phyloP scores from a whole-genome alignment of 169 alveolate species.

The Babesia bovis region DNA sequence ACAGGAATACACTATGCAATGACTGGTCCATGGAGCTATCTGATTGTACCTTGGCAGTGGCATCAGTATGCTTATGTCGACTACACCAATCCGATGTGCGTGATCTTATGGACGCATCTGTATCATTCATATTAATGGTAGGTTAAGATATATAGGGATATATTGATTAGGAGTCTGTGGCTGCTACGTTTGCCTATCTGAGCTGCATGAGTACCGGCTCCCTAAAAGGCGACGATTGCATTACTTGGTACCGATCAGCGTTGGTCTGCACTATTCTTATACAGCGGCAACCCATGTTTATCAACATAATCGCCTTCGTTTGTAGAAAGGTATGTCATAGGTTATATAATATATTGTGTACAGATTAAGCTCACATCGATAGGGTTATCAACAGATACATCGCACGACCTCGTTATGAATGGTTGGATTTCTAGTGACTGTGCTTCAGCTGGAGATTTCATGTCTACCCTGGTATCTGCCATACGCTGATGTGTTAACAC shows the following conservation, averaged over 20 bases:
- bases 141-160: background rate
- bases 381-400: background rate
- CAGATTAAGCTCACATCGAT: conserved; percentile 23
- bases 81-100: conserved; percentile 14
- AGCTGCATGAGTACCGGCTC: background rate
- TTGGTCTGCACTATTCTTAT: conserved; percentile 15
- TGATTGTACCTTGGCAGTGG: conserved; percentile 37
- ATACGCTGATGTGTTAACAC: background rate
- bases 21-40: conserved; percentile 20
- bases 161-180: conserved; percentile 24
- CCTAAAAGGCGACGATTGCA: background rate
- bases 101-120: conserved; percentile 5
- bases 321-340: conserved; percentile 40
- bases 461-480: conserved; percentile 39
- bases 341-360: background rate
- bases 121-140: conserved; percentile 26
- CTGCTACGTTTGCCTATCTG: conserved; percentile 27
- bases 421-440: conserved; percentile 36
- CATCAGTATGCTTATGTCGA: conserved; percentile 39
- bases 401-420: conserved; percentile 12
- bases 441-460: conserved; percentile 29
- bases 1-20: background rate
- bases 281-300: conserved; percentile 37
- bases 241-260: conserved; percentile 10
- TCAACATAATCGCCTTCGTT: conserved; percentile 26